Base-by-base conservation (phyloP, 768 basidiomycete species). In the Russula olivacea region DNA sequence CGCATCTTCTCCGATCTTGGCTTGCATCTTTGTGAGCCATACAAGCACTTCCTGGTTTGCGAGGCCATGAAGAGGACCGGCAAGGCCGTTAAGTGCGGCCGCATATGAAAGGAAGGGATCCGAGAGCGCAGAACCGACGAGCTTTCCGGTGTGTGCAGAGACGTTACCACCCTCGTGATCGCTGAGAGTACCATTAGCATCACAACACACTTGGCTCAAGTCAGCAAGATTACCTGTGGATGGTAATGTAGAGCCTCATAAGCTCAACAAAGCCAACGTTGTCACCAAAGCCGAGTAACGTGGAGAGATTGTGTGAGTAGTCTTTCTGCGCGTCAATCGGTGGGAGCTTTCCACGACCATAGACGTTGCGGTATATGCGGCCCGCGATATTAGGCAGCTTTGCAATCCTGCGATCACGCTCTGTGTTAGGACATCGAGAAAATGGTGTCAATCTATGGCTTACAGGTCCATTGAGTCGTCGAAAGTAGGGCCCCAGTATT, bases 131-230 rank as follows among this genome's bases (percentile, higher is more conserved):
- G 93, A 94, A 59, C 92, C 93, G 67, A 95, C 93, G 23, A 94
- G 81, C 76, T 95, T 92, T 61, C 91, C 91, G 23, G 93, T 89
- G 79, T 95, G 93, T 2, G 93, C 93, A 56, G 96, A 98, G 65
- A 98, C 96, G 69, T 98, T 98, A 50, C 96, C 96, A 74, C 96
- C 96, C 76, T 98, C 96, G 77, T 98, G 96, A 73, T 98, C 96
- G 73, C 89, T 88, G 23, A 25, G 28, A 49, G 14, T 62, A 55
- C 56, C 45, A 15, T 40, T 11, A 49, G 8, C 4, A 32, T 30
- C 4, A 54, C 58, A 32, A 43, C 1, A 58, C 49, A n/a, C 21
- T 11, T 25, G 21, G 55, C 17, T 41, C 8, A 40, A 25, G 25
- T 48, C 34, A 48, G 17, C n/a, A 2, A 41, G 55, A 67, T 51